Conservation (phyloP, 371 early-diverging fungal species). For the Chytridium lagenaria region DNA sequence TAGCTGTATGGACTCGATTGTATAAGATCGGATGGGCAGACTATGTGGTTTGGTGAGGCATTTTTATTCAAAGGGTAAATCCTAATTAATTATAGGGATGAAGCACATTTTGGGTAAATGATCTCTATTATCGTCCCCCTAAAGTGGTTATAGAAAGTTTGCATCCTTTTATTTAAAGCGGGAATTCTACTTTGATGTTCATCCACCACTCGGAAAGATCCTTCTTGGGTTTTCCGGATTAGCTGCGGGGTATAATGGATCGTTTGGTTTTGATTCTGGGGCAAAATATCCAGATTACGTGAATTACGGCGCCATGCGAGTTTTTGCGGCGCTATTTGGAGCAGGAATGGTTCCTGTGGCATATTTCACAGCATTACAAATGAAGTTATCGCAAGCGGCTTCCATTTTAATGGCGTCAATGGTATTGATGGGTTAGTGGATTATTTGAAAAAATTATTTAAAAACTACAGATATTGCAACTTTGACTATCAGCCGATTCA, state of each 20-base stretch:
- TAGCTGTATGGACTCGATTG: conserved; percentile 70
- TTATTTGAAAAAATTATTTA: background rate
- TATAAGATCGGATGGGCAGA: conserved; percentile 77
- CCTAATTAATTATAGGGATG: conserved; percentile 41
- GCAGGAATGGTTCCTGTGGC: conserved; percentile 92
- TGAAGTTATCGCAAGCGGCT: conserved; percentile 72
- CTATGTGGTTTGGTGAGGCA: conserved; percentile 80
- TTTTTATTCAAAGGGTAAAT: background rate
- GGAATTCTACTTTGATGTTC: conserved; percentile 98
- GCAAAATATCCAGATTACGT: conserved; percentile 81
- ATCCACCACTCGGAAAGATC: conserved; percentile 99
- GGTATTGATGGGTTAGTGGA: conserved; percentile 73
- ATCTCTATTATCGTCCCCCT: background rate
- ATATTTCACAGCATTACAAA: conserved; percentile 85
- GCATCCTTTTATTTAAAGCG: conserved; percentile 93
- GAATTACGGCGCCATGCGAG: conserved; percentile 92
- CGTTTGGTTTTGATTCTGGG: conserved; percentile 92
- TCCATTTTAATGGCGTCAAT: conserved; percentile 77
- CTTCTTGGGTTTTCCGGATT: conserved; percentile 93
- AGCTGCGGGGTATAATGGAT: conserved; percentile 87
- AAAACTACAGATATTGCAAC: conserved; percentile 77
- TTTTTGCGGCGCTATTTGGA: conserved; percentile 90
- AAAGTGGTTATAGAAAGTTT: conserved; percentile 67
- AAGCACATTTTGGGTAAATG: conserved; percentile 51
- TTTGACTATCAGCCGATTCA: conserved; percentile 91